phyloP scores from a whole-genome alignment of 1,284 basidiomycete species.

The Trichosporon asahii region DNA sequence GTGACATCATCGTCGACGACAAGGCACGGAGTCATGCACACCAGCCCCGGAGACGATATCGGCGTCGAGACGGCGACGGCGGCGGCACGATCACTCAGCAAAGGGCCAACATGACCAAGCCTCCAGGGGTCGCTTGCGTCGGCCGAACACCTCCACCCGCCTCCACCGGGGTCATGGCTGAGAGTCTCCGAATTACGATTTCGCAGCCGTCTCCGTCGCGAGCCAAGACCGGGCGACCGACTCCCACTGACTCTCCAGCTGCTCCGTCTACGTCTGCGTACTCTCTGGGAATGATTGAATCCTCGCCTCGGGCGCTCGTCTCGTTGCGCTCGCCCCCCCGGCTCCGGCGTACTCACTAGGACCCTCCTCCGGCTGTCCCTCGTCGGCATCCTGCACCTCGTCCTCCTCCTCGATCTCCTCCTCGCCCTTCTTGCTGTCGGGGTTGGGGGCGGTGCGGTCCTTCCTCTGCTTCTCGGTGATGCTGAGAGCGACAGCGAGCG shows the following conservation, averaged over 20 bases:
- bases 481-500: conserved; percentile 6
- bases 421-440: conserved; percentile 6
- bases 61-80: too few relatives aligned
- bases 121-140: background rate
- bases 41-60: too few relatives aligned
- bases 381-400: conserved; percentile 14
- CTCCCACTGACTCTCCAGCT: too few relatives aligned
- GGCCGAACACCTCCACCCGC: background rate
- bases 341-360: background rate
- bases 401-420: conserved; percentile 11
- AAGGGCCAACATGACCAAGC: background rate
- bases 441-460: background rate
- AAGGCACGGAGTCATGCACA: too few relatives aligned
- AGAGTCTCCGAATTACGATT: background rate
- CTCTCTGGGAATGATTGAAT: too few relatives aligned
- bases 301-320: too few relatives aligned
- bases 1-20: too few relatives aligned
- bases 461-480: background rate
- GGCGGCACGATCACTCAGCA: too few relatives aligned
- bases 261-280: too few relatives aligned
- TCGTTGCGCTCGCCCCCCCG: background rate
- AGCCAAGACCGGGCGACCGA: too few relatives aligned
- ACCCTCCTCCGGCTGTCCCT: conserved; percentile 10
- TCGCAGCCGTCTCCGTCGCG: background rate
- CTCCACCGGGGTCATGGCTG: background rate